A percentile compares a stretch with the other conserved stretches of the same genome.
Conservation (phyloP, 78 protist species). For the Bodo saltans region DNA sequence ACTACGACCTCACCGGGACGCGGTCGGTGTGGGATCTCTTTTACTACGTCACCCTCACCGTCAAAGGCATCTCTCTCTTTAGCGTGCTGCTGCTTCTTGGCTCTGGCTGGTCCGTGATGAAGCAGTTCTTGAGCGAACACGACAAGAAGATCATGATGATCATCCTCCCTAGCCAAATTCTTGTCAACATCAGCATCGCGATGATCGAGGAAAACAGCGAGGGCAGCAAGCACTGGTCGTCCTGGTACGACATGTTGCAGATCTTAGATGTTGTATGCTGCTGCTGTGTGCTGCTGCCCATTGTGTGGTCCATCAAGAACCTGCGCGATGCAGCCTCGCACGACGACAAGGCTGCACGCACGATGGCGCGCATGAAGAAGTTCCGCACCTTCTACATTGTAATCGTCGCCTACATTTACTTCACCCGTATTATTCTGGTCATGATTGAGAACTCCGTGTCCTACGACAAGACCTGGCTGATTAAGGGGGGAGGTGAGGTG, state of each 20-base stretch:
- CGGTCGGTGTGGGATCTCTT: constrained; percentile 8
- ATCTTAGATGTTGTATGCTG: constrained; percentile 78
- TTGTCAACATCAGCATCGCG: constrained; percentile 67
- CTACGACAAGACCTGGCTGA: constrained; percentile 47
- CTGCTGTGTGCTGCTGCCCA: constrained; percentile 65
- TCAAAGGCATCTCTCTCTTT: constrained; percentile 72
- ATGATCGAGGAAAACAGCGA: constrained; percentile 69
- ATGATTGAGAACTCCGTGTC: constrained; percentile 58
- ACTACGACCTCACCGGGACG: background rate
- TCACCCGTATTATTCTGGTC: constrained; percentile 67
- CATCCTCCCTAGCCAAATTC: constrained; percentile 68
- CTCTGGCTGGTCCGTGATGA: constrained; percentile 70
- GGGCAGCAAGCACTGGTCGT: constrained; percentile 52
- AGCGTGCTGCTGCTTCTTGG: constrained; percentile 69
- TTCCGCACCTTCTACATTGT: constrained; percentile 72
- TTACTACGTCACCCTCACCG: constrained; percentile 24
- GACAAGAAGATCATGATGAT: constrained; percentile 68
- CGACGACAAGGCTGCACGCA: constrained; percentile 60
- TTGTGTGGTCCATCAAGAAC: constrained; percentile 70
- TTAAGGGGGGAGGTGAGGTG: constrained; percentile 25
- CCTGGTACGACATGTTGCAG: constrained; percentile 44
- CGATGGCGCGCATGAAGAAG: constrained; percentile 45
- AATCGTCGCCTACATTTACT: constrained; percentile 65
- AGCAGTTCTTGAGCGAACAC: constrained; percentile 62
- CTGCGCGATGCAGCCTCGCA: constrained; percentile 40